Base-by-base conservation (phyloP, 257 asterid species). In the Echium plantagineum region DNA sequence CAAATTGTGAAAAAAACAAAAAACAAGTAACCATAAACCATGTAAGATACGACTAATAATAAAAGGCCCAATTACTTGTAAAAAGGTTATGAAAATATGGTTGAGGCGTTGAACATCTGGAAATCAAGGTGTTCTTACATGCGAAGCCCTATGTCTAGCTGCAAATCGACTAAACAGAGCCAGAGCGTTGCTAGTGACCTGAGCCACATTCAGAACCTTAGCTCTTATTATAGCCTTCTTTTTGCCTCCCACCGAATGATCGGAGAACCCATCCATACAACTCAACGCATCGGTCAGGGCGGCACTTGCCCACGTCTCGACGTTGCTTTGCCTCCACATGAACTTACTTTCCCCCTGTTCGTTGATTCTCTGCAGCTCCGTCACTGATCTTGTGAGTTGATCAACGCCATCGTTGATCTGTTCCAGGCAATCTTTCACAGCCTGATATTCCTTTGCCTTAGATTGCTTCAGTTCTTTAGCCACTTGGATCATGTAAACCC, bases 371-470 rank as follows among this genome's bases (percentile, higher is more conserved):
- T 66, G 70, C 1, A 77, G 65, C 67, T 80, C 83, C 16, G 56
- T 60, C 51, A 75, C 69, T 46, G 77, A 72, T 1, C 75, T 71
- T 4, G 71, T 66, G 3, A 80, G 77, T n/a, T 69, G 76, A n/a
- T 70, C 74, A 15, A 77, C 86, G 0, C 81, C 83, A 42, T 77
- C 79, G 16, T 67, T 75, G 48, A 75, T 75, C 9, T 72, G 78
- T n/a, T 69, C 71, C 63, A 72, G 62, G 30, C 84, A 78, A 51
- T 72, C 71, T 55, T 30, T 22, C 5, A 78, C 63, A 0, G 77
- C 52, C 57, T 17, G 63, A 52, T 22, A 65, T 48, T 63, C 81
- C 51, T 49, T 62, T 3, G 46, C 66, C 59, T 65, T 65, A 26
- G 72, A 68, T 46, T 21, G 66, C 16, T 69, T 69, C 66, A 73